phyloP scores from a whole-genome alignment of 495 filamentous ascomycete genomes.

The Lophiotrema nucula region DNA sequence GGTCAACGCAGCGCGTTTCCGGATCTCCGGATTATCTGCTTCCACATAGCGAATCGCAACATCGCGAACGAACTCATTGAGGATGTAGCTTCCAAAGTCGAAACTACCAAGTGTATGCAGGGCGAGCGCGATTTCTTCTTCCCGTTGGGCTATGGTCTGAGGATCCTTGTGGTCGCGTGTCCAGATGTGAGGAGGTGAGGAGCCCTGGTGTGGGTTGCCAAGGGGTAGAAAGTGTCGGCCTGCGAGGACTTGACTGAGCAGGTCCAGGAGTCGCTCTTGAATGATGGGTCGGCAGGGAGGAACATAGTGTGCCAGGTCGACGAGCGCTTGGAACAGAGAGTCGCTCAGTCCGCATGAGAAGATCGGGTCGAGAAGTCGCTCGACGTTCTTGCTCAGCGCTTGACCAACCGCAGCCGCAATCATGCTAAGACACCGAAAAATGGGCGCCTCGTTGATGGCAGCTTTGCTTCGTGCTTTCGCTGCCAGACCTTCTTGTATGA shows the following conservation, averaged over 20 bases:
- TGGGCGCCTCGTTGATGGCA: constrained; percentile 73
- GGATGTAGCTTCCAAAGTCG: constrained; percentile 87
- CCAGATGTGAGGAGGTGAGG: constrained; percentile 64
- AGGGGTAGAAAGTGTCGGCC: constrained; percentile 88
- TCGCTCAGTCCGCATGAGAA: constrained; percentile 93
- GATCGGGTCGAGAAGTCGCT: constrained; percentile 89
- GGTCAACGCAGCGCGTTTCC: constrained; percentile 91
- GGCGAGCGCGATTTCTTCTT: constrained; percentile 86
- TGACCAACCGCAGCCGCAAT: constrained; percentile 92
- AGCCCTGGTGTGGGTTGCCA: constrained; percentile 72
- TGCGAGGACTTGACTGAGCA: constrained; percentile 90
- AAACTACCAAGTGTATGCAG: constrained; percentile 93
- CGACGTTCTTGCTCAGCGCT: constrained; percentile 96
- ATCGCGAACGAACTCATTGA: constrained; percentile 98
- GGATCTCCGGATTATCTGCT: constrained; percentile 88
- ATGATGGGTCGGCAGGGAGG: constrained; percentile 89
- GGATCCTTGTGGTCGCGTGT: constrained; percentile 83
- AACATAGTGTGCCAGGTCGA: constrained; percentile 98
- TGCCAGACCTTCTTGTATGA: constrained; percentile 85
- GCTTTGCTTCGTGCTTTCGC: constrained; percentile 61
- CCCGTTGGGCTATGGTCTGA: constrained; percentile 66
- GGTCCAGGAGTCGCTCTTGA: constrained; percentile 88
- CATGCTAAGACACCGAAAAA: constrained; percentile 97
- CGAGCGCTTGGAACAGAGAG: constrained; percentile 87
- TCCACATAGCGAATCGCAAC: constrained; percentile 98